Evolutionary conservation across 441 rosid species (phyloP).

Genomic region (Flueggea neowawraea): DNA sequence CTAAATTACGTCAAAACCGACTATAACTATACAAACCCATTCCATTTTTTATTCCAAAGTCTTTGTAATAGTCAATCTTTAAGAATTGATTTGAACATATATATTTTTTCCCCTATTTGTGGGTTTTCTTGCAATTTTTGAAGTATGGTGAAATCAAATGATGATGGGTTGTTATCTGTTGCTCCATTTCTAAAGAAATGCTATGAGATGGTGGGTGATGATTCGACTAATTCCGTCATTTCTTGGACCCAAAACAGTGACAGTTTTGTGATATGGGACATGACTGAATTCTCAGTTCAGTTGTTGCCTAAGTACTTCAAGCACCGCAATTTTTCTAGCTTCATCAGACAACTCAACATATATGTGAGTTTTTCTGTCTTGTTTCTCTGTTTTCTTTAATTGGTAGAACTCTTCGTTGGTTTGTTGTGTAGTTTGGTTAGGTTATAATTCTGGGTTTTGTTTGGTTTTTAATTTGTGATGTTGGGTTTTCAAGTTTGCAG

Average conservation of each 20-base stretch:
- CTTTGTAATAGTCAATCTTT: no score
- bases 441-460: no score
- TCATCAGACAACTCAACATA: constrained; percentile 91
- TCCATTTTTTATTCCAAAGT: no score
- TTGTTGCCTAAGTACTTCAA: constrained; percentile 83
- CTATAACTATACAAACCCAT: no score
- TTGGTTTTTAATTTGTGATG: no score
- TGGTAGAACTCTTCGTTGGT: background rate
- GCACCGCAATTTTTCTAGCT: constrained; percentile 85
- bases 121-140: background rate
- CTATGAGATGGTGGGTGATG: constrained; percentile 88
- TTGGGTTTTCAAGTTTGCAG: no score
- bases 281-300: constrained; percentile 60
- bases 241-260: constrained; percentile 57
- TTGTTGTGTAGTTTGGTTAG: no score
- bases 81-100: no score
- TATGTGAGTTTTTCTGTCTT: constrained; percentile 47
- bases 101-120: background rate
- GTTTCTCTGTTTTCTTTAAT: constrained; percentile 5
- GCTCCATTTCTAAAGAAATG: constrained; percentile 88
- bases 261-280: constrained; percentile 63
- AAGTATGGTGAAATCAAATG: constrained; percentile 71
- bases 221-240: constrained; percentile 53
- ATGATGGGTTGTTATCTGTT: constrained; percentile 32
- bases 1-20: no score